A percentile compares a stretch with the other conserved stretches of the same genome.
phyloP scores from a whole-genome alignment of 169 alveolate species.

The Cytauxzoon felis region DNA sequence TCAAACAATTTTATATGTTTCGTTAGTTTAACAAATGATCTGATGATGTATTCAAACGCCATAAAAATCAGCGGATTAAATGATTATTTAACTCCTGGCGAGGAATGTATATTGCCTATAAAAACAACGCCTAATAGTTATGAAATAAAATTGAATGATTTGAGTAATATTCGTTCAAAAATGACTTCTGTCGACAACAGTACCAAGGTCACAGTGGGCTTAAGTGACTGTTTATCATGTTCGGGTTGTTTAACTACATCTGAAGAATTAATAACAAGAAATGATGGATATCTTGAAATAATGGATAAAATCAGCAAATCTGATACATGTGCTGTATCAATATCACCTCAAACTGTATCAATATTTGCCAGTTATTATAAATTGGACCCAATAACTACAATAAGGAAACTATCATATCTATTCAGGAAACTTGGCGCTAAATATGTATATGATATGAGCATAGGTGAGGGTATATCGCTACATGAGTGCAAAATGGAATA shows the following conservation, averaged over 20 bases:
- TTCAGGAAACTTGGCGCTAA: conserved; percentile 65
- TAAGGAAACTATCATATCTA: conserved; percentile 52
- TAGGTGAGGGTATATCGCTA: conserved; percentile 56
- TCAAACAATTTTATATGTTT: no score
- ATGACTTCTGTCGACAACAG: conserved; percentile 7
- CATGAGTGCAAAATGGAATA: conserved; percentile 57
- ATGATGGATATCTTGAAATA: conserved; percentile 77
- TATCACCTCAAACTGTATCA: conserved; percentile 82
- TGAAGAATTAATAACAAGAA: conserved; percentile 79
- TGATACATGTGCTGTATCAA: conserved; percentile 71
- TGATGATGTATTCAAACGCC: conserved; percentile 53
- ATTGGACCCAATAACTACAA: conserved; percentile 41
- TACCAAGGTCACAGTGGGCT: conserved; percentile 74
- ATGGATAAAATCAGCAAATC: conserved; percentile 45
- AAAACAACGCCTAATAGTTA: conserved; percentile 13
- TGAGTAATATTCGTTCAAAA: conserved; percentile 3
- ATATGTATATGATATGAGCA: conserved; percentile 49
- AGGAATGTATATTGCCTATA: conserved; percentile 83
- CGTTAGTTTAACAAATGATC: neutral
- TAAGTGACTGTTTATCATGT: conserved; percentile 89
- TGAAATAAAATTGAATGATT: conserved; percentile 37
- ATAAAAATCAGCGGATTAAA: conserved; percentile 78
- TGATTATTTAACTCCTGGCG: conserved; percentile 81
- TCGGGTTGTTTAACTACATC: conserved; percentile 93
- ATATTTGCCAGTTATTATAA: conserved; percentile 70